phyloP scores from a whole-genome alignment of 2,329 filamentous ascomycete species.

The Trichoderma polysporum region DNA sequence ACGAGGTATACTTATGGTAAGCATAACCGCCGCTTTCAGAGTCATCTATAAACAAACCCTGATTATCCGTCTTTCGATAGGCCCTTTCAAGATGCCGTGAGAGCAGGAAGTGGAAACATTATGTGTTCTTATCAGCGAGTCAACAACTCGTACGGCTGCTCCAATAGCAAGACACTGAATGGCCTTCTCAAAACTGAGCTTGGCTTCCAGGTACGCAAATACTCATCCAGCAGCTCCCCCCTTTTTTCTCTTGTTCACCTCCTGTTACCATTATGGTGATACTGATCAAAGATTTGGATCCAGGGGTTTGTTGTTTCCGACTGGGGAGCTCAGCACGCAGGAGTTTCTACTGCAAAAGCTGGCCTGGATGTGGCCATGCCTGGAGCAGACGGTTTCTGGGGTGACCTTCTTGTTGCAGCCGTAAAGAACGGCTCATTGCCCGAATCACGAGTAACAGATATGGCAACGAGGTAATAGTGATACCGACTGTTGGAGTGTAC shows the following conservation, averaged over 20 bases:
- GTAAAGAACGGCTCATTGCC: constrained; percentile 61
- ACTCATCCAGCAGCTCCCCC: neutral
- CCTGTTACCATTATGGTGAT: neutral
- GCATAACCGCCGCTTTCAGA: constrained; percentile 11
- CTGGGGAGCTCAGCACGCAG: constrained; percentile 66
- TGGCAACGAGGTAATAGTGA: constrained; percentile 48
- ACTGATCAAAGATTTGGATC: constrained; percentile 25
- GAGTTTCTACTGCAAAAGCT: constrained; percentile 59
- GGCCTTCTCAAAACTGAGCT: constrained; percentile 63
- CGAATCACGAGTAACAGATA: constrained; percentile 57
- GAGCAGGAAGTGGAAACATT: constrained; percentile 56
- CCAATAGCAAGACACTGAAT: constrained; percentile 67
- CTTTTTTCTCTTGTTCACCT: neutral
- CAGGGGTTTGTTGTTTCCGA: constrained; percentile 65
- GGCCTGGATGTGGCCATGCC: constrained; percentile 76
- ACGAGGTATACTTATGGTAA: constrained; percentile 65
- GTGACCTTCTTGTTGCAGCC: constrained; percentile 55
- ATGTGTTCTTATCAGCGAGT: constrained; percentile 69
- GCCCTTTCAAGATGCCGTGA: constrained; percentile 69
- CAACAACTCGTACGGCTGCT: constrained; percentile 70
- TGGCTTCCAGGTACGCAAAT: constrained; percentile 46
- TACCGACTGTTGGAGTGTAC: neutral
- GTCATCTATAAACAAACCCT: neutral
- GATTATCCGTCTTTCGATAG: constrained; percentile 30
- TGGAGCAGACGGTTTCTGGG: constrained; percentile 41